These are phyloP conservation scores for Tetraselmis striata DNA, from an alignment of 139 green algal species.

Conservation along the genomic window DNA sequence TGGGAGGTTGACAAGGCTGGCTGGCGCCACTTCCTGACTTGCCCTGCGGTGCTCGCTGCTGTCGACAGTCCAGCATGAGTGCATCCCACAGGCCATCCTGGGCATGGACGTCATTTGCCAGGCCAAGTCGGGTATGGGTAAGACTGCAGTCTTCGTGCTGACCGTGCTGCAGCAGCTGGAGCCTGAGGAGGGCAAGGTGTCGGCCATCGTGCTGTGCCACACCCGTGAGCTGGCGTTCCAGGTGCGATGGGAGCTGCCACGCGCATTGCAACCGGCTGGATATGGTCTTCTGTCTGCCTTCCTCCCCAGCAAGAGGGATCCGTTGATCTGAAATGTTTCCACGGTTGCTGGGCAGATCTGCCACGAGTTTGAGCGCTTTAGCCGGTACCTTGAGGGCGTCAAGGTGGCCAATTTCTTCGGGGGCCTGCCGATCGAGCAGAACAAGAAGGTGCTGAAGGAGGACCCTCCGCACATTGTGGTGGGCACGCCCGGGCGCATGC, in stretches of 20 bases:
- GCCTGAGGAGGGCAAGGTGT: constrained; percentile 56
- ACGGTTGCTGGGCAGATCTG: too few relatives aligned
- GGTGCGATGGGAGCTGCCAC: constrained; percentile 25
- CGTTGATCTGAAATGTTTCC: too few relatives aligned
- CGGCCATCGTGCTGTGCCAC: constrained; percentile 91
- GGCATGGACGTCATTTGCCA: constrained; percentile 98
- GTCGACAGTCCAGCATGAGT: constrained; percentile 95
- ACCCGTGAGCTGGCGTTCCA: constrained; percentile 98
- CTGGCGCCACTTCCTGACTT: not conserved
- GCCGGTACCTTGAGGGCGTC: constrained; percentile 71
- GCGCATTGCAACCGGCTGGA: too few relatives aligned
- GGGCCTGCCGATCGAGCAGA: constrained; percentile 77
- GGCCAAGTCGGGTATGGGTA: constrained; percentile 99
- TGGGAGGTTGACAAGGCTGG: not conserved
- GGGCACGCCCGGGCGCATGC: constrained; percentile 90
- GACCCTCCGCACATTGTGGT: constrained; percentile 86
- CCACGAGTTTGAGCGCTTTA: constrained; percentile 96
- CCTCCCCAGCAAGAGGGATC: too few relatives aligned
- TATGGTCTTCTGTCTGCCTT: too few relatives aligned
- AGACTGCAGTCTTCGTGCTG: constrained; percentile 99
- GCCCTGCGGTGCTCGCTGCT: not conserved
- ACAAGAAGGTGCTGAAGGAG: constrained; percentile 79
- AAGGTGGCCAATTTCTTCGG: constrained; percentile 93
- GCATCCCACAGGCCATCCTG: constrained; percentile 96
- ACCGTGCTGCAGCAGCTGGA: constrained; percentile 96